Conservation (phyloP, 2,329 filamentous ascomycete species). For the Rugonectria rugulosa region DNA sequence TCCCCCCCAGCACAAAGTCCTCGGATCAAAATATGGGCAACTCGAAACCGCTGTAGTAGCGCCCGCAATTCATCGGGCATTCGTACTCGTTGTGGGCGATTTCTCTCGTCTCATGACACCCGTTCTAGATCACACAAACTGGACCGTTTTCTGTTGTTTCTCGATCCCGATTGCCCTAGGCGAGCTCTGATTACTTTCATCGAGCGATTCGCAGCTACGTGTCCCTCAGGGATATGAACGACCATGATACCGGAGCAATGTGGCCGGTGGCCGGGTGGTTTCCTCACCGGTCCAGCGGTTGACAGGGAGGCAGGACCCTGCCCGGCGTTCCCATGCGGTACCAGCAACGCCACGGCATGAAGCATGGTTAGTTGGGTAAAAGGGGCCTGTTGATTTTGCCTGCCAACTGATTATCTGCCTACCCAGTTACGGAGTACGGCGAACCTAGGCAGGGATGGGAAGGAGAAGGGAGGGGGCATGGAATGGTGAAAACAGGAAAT, state of each 20-base stretch:
- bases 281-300: not conserved
- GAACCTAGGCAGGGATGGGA: too few species aligned
- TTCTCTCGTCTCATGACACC: not conserved
- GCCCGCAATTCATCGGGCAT: conserved; percentile 10
- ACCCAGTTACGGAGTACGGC: too few species aligned
- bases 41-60: conserved; percentile 6
- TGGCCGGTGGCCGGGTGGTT: not conserved
- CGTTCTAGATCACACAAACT: conserved; percentile 3
- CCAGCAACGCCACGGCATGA: conserved; percentile 8
- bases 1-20: not conserved
- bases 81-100: not conserved
- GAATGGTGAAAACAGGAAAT: too few species aligned
- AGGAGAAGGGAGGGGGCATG: too few species aligned
- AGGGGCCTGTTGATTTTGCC: too few species aligned
- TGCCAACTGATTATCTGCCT: too few species aligned
- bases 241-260: conserved; percentile 6
- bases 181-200: not conserved
- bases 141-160: not conserved
- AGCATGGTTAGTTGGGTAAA: not conserved
- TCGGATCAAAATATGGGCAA: conserved; percentile 2
- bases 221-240: not conserved
- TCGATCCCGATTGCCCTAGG: not conserved
- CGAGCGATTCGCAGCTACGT: not conserved
- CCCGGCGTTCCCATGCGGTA: not conserved
- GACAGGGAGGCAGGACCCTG: not conserved